Evolutionary conservation across 176 grass and related monocot species (phyloP).

Genomic region (Avena insularis): DNA sequence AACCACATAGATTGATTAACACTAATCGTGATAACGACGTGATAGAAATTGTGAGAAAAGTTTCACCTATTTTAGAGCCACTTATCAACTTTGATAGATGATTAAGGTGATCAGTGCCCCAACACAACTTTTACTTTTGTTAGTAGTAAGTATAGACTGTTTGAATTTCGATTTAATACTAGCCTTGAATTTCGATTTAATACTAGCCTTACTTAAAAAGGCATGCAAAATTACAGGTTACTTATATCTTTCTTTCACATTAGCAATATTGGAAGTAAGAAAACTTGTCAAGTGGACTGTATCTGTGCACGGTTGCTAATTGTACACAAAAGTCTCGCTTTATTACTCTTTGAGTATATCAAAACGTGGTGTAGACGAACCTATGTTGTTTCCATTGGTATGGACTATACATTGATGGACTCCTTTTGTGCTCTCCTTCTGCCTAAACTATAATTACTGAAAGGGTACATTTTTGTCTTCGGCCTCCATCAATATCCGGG

Average conservation of each 20-base stretch:
- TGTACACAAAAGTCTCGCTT: neutral
- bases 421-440: slow-evolving; percentile 12
- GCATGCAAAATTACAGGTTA: neutral
- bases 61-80: neutral
- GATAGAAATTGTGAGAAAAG: neutral
- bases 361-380: slow-evolving; percentile 3
- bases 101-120: slow-evolving; percentile 18
- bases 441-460: neutral
- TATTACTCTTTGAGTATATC: neutral
- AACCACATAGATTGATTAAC: neutral
- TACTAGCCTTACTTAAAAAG: neutral
- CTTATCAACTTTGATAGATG: neutral
- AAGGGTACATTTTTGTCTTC: neutral
- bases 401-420: neutral
- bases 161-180: neutral
- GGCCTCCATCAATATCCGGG: neutral
- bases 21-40: neutral
- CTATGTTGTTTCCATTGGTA: neutral
- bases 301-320: neutral
- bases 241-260: slow-evolving; percentile 5
- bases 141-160: neutral
- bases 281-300: neutral
- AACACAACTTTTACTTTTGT: neutral
- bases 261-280: neutral
- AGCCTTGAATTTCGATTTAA: neutral